Evolutionary conservation across 192 early-diverging fungal species (phyloP).

Genomic region (Helicostylum pulchrum): DNA sequence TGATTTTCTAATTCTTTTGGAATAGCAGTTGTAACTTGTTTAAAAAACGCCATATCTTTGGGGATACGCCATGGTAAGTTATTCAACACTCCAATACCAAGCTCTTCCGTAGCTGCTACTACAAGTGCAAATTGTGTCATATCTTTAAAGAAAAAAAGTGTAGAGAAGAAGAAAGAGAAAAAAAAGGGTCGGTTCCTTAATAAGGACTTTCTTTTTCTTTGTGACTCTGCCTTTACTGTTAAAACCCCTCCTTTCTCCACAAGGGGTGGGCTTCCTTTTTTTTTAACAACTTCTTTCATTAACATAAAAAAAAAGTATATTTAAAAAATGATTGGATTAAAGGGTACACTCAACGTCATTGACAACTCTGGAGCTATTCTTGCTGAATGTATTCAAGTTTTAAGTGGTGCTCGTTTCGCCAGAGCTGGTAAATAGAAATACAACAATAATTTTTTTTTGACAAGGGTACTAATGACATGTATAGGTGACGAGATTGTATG

Average conservation of each 20-base stretch:
- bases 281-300: neutral
- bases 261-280: neutral
- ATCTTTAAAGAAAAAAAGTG: neutral
- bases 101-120: slow-evolving; percentile 70
- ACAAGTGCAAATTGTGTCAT: slow-evolving; percentile 57
- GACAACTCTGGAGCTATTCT: slow-evolving; percentile 95
- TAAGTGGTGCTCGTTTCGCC: slow-evolving; percentile 74
- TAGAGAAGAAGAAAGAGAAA: neutral
- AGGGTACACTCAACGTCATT: slow-evolving; percentile 86
- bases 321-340: slow-evolving; percentile 71
- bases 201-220: neutral
- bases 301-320: neutral
- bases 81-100: slow-evolving; percentile 75
- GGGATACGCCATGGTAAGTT: slow-evolving; percentile 84
- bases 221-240: neutral
- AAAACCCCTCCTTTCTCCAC: neutral
- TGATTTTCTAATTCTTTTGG: slow-evolving; percentile 1
- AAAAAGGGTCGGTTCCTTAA: neutral
- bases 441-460: neutral
- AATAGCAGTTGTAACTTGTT: slow-evolving; percentile 54
- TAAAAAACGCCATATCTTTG: slow-evolving; percentile 86
- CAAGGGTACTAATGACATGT: neutral
- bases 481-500: slow-evolving; percentile 92
- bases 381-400: slow-evolving; percentile 93
- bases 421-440: slow-evolving; percentile 43